phyloP scores from a whole-genome alignment of 2,329 filamentous ascomycete species.

The Coniella lustricola region DNA sequence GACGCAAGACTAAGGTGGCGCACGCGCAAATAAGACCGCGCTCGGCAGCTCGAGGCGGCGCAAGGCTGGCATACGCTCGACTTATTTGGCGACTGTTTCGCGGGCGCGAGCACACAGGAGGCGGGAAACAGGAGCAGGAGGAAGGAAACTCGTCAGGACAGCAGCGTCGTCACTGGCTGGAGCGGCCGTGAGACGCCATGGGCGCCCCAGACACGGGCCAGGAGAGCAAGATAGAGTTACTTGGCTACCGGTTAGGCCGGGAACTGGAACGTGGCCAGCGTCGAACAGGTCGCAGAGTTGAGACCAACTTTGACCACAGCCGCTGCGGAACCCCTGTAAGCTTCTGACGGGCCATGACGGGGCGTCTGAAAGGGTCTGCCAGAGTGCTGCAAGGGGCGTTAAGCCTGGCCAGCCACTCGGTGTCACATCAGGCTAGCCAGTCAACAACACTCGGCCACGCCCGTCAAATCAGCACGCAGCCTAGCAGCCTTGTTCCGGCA shows the following conservation, averaged over 20 bases:
- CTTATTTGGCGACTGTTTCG: neutral
- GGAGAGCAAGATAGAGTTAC: slow-evolving; percentile 2
- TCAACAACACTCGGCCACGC: no score
- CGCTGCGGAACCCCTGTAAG: neutral
- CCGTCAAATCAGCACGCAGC: no score
- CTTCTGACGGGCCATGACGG: no score
- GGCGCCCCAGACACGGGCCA: neutral
- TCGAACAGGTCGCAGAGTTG: slow-evolving; percentile 14
- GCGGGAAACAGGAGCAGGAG: neutral
- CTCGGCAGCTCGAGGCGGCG: neutral
- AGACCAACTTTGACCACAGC: slow-evolving; percentile 6
- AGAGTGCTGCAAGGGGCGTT: neutral
- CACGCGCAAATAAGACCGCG: no score
- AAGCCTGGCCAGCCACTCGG: no score
- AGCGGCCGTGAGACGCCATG: neutral
- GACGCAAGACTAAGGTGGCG: no score
- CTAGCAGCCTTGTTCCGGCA: no score
- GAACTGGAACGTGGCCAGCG: slow-evolving; percentile 13
- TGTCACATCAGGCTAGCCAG: no score
- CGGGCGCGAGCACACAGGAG: neutral
- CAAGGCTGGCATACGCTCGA: no score
- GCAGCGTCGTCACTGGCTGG: no score
- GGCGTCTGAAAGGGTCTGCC: no score
- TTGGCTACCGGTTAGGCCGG: neutral
- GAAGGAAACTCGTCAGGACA: neutral